Conservation (phyloP, 1,284 basidiomycete species). For the Ceratobasidium sp. region DNA sequence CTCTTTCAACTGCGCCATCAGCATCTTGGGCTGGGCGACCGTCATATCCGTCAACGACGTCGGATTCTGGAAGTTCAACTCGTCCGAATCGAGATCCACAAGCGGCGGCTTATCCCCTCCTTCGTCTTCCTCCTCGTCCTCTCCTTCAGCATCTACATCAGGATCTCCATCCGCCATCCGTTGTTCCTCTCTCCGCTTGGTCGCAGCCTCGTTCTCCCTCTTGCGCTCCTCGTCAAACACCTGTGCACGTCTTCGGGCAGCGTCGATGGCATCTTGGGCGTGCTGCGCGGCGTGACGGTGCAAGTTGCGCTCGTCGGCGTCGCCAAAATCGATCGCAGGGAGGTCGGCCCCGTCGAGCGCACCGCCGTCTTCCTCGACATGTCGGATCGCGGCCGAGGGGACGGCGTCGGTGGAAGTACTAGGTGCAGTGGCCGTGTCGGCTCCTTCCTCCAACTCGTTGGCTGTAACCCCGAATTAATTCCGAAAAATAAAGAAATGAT, state of each 20-base stretch:
- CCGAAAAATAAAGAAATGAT: constrained; percentile 7
- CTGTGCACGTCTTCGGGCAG: constrained; percentile 82
- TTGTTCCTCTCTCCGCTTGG: constrained; percentile 70
- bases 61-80: constrained; percentile 99
- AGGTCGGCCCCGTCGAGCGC: not conserved
- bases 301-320: constrained; percentile 86
- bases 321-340: constrained; percentile 57
- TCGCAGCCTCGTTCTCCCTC: constrained; percentile 70
- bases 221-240: constrained; percentile 83
- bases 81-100: constrained; percentile 89
- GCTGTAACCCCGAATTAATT: constrained; percentile 13
- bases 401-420: constrained; percentile 35
- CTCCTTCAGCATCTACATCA: constrained; percentile 61
- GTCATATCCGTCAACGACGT: constrained; percentile 90
- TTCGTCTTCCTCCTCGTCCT: constrained; percentile 47
- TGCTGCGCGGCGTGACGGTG: constrained; percentile 89
- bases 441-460: constrained; percentile 55
- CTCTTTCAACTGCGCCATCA: constrained; percentile 97
- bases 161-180: constrained; percentile 63
- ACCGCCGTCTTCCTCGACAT: constrained; percentile 32
- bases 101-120: constrained; percentile 57
- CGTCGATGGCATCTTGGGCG: constrained; percentile 88
- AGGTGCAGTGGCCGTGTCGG: constrained; percentile 51
- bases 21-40: constrained; percentile 93
- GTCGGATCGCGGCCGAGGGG: constrained; percentile 32